Evolutionary conservation across 768 basidiomycete species (phyloP), one percentile per base, ranked within the genome.

Genomic region (Brasilioporus rufonigricans): DNA sequence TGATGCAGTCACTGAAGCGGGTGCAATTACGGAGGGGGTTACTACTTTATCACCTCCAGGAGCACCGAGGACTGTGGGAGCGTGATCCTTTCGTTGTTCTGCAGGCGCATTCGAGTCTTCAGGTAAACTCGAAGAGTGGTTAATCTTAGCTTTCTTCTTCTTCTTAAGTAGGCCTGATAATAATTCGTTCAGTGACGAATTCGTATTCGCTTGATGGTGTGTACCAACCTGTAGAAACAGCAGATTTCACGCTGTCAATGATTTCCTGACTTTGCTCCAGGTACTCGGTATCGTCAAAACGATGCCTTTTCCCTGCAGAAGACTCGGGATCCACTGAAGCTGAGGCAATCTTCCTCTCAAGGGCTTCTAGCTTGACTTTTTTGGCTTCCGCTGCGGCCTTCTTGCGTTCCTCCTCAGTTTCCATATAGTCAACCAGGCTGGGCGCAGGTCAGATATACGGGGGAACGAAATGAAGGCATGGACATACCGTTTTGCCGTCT

Each of bases 271-370:
- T 93, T 74, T 96, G 87, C 68, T 98, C 94, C 36, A 99, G 68
- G 67, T 89, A 99, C 69, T 93, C 89, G 3, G 84, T 86, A 65
- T 99, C 96, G 46, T 98, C 94, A 44, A 98, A 86, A 26, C 91
- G 82, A 62, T 91, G 89, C 65, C 96, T 97, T 77, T 81, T 86
- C 11, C 90, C 89, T 0, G 84, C 79, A 5, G 80, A 64, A 18
- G 79, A 72, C 36, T 81, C 77, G 0, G 80, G 69, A 44, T 76
- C 71, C 14, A 35, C 71, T 11, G 76, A 73, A 32, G 72, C 72
- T 27, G 67, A 66, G 29, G 66, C 65, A 4, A 96, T 82, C 66
- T 87, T 87, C 57, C 82, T 84, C 73, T 97, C 94, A 10, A 98
- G 77, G 1, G 82, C 24, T 44, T 44, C 90, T 18, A 97, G 80